phyloP scores from a whole-genome alignment of 768 basidiomycete species.

The Gloeophyllum trabeum region DNA sequence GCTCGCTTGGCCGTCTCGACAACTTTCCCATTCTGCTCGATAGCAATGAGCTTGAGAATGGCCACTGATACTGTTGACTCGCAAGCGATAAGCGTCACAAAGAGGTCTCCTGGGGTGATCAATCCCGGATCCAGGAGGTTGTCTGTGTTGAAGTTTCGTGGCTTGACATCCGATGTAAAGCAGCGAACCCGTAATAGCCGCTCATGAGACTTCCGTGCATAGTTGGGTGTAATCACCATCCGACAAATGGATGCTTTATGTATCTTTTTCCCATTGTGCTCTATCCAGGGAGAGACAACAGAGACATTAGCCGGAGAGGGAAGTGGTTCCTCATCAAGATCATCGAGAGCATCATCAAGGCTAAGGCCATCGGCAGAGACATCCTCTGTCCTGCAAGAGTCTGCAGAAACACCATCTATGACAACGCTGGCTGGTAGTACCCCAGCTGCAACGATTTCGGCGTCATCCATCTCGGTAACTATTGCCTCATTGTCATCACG shows the following conservation, averaged over 20 bases:
- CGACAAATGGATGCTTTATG: conserved; percentile 8
- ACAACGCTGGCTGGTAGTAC: background rate
- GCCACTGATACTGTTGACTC: conserved; percentile 3
- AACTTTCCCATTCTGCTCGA: conserved; percentile 4
- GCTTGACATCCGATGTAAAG: conserved; percentile 3
- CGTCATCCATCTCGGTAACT: background rate
- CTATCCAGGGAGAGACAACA: conserved; percentile 1
- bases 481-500: background rate
- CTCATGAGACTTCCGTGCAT: conserved; percentile 7
- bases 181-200: conserved; percentile 5
- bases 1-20: background rate
- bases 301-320: background rate
- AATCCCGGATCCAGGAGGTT: conserved; percentile 1
- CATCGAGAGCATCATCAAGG: conserved; percentile 4
- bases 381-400: too few species aligned
- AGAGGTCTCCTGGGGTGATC: conserved; percentile 7
- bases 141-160: background rate
- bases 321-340: background rate
- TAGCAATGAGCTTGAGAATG: conserved; percentile 4
- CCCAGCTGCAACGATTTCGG: background rate
- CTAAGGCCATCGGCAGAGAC: conserved; percentile 1
- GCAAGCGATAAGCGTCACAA: conserved; percentile 4
- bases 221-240: conserved; percentile 6
- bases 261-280: conserved; percentile 2
- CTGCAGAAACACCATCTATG: background rate